Evolutionary conservation across 1,284 basidiomycete species (phyloP), one percentile per base, ranked within the genome.

Genomic region (Rhodotorula glutinis): DNA sequence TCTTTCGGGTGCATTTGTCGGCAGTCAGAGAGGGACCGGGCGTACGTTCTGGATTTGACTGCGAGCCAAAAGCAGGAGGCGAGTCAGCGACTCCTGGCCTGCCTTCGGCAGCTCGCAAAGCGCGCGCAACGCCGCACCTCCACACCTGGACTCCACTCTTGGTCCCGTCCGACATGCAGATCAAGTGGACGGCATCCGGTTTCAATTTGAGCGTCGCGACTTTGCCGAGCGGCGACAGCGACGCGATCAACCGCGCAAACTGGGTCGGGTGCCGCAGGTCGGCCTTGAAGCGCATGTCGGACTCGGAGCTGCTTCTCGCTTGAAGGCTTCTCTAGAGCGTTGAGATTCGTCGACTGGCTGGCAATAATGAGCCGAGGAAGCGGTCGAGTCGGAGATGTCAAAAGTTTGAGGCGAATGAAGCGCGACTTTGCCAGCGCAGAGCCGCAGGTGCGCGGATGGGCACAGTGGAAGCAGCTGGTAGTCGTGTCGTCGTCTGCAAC

Each of bases 131-230:
- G 40, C 73, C 76, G 63, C 66, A 77, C 70, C 76, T 75, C 77
- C 76, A 79, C 49, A 78, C 77, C 66, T 79, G 77, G 0, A 78
- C 74, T 17, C 75, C 72, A 19, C 74, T 53, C 27, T 60, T 73
- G 0, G 71, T 47, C 11, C 61, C 72, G 25, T 76, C 75, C 0
- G 72, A 72, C n/a, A 71, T 62, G 60, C 77, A 77, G 67, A 79
- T 77, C 55, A 79, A 63, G 53, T 77, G 74, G 41, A 78, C 73
- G 53, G 71, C 63, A 60, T 77, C 76, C 1, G 65, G 66, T 19
- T 72, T 75, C 57, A 78, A 74, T 47, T 76, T 76, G 68, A 79
- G 67, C 40, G 76, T 78, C 62, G 77, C 77, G 23, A 70, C 62
- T 66, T 74, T 77, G 47, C 72, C 62, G 44, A 78, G 69, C 55